These are phyloP conservation scores for Coccomyxa sp. DNA, from an alignment of 139 green algal genomes.

Conservation along the genomic window DNA sequence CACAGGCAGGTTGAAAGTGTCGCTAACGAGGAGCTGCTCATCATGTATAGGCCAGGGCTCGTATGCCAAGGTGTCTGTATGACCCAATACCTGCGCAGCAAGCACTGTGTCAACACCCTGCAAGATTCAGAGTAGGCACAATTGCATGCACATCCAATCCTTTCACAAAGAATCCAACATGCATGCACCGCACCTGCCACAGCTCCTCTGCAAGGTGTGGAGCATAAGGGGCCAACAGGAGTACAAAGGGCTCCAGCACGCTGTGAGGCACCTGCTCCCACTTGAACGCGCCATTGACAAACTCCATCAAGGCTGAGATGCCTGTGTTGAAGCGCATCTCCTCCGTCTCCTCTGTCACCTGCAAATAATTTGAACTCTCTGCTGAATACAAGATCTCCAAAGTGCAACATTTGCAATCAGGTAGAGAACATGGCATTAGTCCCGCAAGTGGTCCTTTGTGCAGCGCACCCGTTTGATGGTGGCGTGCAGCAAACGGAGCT, in stretches of 20 bases:
- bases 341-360: conserved; percentile 93
- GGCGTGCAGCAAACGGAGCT: conserved; percentile 78
- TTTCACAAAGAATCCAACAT: neutral
- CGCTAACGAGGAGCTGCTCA: conserved; percentile 72
- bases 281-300: conserved; percentile 91
- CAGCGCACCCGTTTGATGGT: conserved; percentile 84
- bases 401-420: neutral
- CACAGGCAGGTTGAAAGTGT: conserved; percentile 79
- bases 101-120: neutral
- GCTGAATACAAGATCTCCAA: neutral
- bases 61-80: conserved; percentile 67
- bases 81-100: conserved; percentile 45
- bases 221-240: conserved; percentile 92
- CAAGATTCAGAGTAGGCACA: neutral
- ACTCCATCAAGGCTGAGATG: conserved; percentile 99
- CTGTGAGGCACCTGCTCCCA: conserved; percentile 54
- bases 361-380: neutral
- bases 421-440: neutral
- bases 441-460: no score
- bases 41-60: conserved; percentile 73
- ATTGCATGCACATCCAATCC: neutral
- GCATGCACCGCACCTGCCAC: conserved; percentile 41
- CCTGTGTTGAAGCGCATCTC: conserved; percentile 97
- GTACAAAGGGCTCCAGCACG: conserved; percentile 76
- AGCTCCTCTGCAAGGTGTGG: conserved; percentile 95